These are phyloP conservation scores for Tetrahymena malaccensis DNA, from an alignment of 73 alveolate species.

Conservation along the genomic window DNA sequence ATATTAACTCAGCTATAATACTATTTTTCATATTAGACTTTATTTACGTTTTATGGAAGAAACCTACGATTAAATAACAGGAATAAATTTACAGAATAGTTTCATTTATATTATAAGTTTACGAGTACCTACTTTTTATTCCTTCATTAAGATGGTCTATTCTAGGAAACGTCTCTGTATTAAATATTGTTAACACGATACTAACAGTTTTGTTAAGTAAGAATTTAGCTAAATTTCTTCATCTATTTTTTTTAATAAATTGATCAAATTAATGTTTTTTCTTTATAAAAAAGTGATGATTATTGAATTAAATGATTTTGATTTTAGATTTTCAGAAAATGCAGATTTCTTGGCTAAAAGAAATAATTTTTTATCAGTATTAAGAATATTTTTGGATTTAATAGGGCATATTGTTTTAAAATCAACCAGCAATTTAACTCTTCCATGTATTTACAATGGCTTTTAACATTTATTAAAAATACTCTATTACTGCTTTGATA, in stretches of 20 bases:
- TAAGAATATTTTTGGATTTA: not conserved
- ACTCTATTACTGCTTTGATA: not conserved
- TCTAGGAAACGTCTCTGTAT: not conserved
- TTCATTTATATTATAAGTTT: not conserved
- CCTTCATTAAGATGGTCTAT: not conserved
- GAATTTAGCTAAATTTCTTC: not conserved
- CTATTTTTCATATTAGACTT: not conserved
- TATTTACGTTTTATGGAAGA: not conserved
- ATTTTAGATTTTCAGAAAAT: not conserved
- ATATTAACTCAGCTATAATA: not conserved
- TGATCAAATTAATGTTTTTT: not conserved
- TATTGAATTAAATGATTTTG: not conserved
- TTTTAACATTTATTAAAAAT: not conserved
- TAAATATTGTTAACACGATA: not conserved
- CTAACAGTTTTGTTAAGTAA: not conserved
- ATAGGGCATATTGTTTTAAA: not conserved
- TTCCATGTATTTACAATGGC: not conserved
- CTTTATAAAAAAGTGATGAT: not conserved
- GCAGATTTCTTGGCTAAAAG: not conserved
- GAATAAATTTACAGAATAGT: not conserved
- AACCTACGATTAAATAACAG: not conserved
- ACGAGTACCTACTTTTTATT: not conserved
- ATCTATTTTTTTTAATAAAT: not conserved
- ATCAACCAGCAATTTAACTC: not conserved
- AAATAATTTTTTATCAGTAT: not conserved